phyloP scores from a whole-genome alignment of 177 flowering plant genomes.

The Vitis hybrid region DNA sequence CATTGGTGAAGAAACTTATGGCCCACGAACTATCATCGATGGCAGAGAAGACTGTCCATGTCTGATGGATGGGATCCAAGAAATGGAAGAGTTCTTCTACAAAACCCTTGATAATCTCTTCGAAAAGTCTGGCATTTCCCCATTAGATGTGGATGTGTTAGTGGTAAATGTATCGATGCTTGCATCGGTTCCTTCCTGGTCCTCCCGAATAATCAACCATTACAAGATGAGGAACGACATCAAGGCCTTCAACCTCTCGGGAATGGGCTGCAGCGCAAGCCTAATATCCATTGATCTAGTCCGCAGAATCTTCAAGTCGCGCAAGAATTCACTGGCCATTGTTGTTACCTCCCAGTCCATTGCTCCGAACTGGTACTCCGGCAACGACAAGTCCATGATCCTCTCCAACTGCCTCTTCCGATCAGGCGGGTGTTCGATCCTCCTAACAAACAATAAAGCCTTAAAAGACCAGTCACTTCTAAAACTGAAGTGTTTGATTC shows the following conservation, averaged over 20 bases:
- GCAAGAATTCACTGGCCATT: conserved; percentile 28
- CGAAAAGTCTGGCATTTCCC: conserved; percentile 29
- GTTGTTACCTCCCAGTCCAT: conserved; percentile 50
- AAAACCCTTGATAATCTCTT: conserved; percentile 41
- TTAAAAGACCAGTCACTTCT: conserved; percentile 29
- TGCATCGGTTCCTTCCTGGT: conserved; percentile 23
- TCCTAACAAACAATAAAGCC: conserved; percentile 35
- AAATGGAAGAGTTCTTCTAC: conserved; percentile 46
- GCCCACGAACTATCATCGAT: conserved; percentile 32
- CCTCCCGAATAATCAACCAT: conserved; percentile 39
- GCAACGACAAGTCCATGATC: conserved; percentile 49
- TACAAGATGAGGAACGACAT: conserved; percentile 46
- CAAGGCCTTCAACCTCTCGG: conserved; percentile 41
- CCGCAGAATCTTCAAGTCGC: conserved; percentile 28
- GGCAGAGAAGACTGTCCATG: conserved; percentile 37
- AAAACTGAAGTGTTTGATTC: conserved; percentile 25
- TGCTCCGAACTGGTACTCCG: conserved; percentile 47
- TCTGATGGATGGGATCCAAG: conserved; percentile 21
- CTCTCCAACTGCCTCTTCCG: conserved; percentile 52
- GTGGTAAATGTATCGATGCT: conserved; percentile 53
- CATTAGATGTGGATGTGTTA: conserved; percentile 44
- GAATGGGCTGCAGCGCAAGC: conserved; percentile 67
- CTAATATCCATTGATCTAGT: conserved; percentile 40
- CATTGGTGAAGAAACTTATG: conserved; percentile 52
- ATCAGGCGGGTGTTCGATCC: conserved; percentile 48